Conservation (phyloP, 176 grass and related monocot genomes). For the Thalia dealbata region DNA sequence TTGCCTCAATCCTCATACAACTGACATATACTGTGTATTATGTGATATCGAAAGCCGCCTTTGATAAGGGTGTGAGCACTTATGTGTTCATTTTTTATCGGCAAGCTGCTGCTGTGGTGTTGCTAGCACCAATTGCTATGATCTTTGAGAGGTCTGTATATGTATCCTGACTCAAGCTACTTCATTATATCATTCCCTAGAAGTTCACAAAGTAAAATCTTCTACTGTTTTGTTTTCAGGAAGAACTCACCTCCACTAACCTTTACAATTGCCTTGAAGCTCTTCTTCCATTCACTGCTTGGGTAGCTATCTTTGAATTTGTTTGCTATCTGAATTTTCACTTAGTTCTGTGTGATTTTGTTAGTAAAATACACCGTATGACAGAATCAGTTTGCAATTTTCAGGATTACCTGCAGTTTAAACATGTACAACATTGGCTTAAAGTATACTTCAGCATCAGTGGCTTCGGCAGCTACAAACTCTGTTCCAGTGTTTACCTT, state of each 20-base stretch:
- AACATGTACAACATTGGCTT: conserved; percentile 46
- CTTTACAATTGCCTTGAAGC: neutral
- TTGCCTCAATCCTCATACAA: conserved; percentile 53
- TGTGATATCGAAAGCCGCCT: conserved; percentile 54
- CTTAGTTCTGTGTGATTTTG: neutral
- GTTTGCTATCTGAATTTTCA: neutral
- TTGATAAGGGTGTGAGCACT: conserved; percentile 51
- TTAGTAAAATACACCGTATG: neutral
- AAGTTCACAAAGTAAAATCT: neutral
- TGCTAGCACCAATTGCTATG: conserved; percentile 45
- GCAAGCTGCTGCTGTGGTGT: conserved; percentile 40
- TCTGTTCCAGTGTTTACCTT: conserved; percentile 54
- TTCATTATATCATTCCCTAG: neutral
- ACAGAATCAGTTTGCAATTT: neutral
- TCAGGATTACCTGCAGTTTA: conserved; percentile 45
- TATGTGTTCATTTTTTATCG: conserved; percentile 86
- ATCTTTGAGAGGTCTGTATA: conserved; percentile 22
- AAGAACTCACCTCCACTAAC: neutral
- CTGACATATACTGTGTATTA: conserved; percentile 56
- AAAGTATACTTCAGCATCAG: conserved; percentile 53
- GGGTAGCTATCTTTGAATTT: neutral
- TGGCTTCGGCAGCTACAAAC: conserved; percentile 38
- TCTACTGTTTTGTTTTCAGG: neutral
- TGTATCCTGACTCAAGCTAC: neutral
- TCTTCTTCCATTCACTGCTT: conserved; percentile 9